Evolutionary conservation across 1,284 basidiomycete species (phyloP), one percentile per base, ranked within the genome.

Genomic region (Neonothopanus nambi): DNA sequence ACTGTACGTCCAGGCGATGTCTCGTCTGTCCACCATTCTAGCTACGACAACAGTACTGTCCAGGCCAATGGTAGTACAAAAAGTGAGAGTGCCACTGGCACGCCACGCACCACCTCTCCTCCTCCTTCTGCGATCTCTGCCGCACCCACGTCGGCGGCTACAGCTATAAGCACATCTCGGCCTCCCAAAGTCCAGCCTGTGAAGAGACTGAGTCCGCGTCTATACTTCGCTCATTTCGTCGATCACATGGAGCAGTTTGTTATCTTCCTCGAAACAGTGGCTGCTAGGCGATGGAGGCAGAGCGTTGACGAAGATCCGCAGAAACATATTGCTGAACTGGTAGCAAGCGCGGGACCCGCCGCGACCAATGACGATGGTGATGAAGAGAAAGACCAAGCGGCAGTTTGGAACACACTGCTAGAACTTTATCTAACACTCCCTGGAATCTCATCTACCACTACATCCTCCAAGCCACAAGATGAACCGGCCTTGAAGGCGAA

Each of bases 371-470:
- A n/a, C n/a, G 80, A 80, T 23, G 78, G 80, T 28, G 69, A 71
- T 0, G 89, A 92, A 54, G 71, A 72, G 59, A 68, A 70, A 13
- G 93, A 97, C 65, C 93, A 96, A 66, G 78, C 82, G 11, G 89
- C 93, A 0, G 87, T 98, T 12, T 98, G 96, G 95, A 98, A 97
- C 70, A 98, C 96, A 1, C 75, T 99, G 2, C 75, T 99, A 49
- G 96, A 99, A 70, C 80, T 99, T 15, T 98, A 98, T 67, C 82
- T 99, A 23, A 80, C 84, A 0, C 70, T 82, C 6, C 76, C 67
- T 28, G 62, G 52, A 45, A 37, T 51, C 17, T 54, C 54, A 5
- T 44, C 50, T 9, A 48, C 52, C 3, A 23, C 39, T 7, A 28
- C 37, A 7, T 57, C 55, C 23, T 45, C 52, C 2, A 24, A 39